These are phyloP conservation scores for Rhytidhysteron rufulum DNA, from an alignment of 2,329 filamentous ascomycete genomes.

Conservation along the genomic window DNA sequence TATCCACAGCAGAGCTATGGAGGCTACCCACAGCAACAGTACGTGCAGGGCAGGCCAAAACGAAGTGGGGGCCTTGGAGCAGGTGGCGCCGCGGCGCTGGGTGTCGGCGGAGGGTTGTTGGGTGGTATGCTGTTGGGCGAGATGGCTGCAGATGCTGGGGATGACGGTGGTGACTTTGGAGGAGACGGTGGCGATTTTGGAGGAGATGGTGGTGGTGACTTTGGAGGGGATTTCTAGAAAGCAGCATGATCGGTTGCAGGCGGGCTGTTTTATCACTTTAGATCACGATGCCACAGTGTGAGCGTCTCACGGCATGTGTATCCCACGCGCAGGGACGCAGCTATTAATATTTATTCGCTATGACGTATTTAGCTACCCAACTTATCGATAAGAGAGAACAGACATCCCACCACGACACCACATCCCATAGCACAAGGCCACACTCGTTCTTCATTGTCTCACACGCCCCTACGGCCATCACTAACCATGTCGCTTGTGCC, in stretches of 20 bases:
- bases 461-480: too few species aligned
- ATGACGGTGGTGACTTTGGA: conserved; percentile 25
- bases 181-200: conserved; percentile 12
- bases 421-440: too few species aligned
- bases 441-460: too few species aligned
- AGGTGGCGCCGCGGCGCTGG: conserved; percentile 70
- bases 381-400: conserved; percentile 16
- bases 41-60: conserved; percentile 40
- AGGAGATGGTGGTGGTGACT: conserved; percentile 13
- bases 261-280: too few species aligned
- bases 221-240: conserved; percentile 24
- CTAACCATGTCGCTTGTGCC: neutral
- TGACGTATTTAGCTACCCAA: conserved; percentile 5
- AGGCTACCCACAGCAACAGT: conserved; percentile 36
- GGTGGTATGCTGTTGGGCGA: conserved; percentile 71
- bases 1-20: conserved; percentile 35
- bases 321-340: too few species aligned
- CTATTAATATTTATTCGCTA: too few species aligned
- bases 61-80: conserved; percentile 58
- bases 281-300: too few species aligned
- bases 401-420: too few species aligned
- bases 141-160: conserved; percentile 59
- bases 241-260: too few species aligned
- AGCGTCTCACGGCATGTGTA: too few species aligned
- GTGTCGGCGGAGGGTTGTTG: conserved; percentile 75